Evolutionary conservation across 1,139 yeast genomes (phyloP), one percentile per base, ranked within the genome.

Genomic region (Suhomyces choctaworum): DNA sequence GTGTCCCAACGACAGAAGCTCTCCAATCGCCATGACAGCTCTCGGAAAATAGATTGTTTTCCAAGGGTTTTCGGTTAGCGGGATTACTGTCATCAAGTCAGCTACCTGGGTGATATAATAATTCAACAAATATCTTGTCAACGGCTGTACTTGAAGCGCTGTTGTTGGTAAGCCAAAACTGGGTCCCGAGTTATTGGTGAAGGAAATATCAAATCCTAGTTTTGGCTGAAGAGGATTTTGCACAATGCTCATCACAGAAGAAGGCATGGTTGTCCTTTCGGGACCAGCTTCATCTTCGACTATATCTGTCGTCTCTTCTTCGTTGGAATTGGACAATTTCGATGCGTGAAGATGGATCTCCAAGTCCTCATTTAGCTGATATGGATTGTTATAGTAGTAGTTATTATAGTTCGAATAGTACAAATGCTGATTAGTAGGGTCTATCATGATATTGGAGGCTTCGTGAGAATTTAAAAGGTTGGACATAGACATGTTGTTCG

Each of bases 41-140:
- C 94, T 62, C 1, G 96, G 95, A 42, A 87, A 79, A 56, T 86
- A 87, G 16, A 87, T 79, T 1, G 83, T 81, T 51, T 82, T 82
- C 96, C 96, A 88, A 0, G 96, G 95, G 51, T 86, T 87, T 44
- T 82, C 84, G 0, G 85, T 79, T 33, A 86, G 71, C 1, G 88
- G 86, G 20, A 87, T 82, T 8, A 87, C 95, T 0, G 95, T 83
- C 96, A 88, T 87, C 52, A 84, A 69, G 53, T 86, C 92, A 0
- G 94, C 92, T 1, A 88, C 95, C 43, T 81, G 79, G 11, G 82
- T 77, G n/a, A 79, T 75, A 56, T 87, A 88, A 53, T 88, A 80
- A 44, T 80, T 80, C 28, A 88, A 63, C 29, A 88, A 63, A 53
- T 81, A 84, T 34, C 95, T 51, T 11, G 88, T 77, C 48, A 80